Base-by-base conservation (phyloP, 208 protist genomes). In the Crithidia thermophila region DNA sequence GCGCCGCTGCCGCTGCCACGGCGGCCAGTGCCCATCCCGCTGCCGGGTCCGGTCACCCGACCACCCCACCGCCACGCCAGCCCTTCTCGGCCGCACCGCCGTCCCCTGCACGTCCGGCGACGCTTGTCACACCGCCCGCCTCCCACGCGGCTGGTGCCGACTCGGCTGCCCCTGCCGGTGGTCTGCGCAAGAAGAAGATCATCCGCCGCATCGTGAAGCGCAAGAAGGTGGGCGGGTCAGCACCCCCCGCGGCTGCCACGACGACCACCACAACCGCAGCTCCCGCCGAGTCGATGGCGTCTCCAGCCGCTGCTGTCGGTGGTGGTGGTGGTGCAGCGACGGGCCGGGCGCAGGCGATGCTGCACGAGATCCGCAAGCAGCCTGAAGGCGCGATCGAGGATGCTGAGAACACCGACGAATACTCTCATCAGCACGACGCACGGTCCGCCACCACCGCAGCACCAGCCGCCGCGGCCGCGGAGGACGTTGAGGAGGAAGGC, bases 161-260 rank as follows among this genome's bases (percentile, higher is more conserved):
- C 43, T 18, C n/a, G 18, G 10, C 43, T 14, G 16, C 18, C 13
- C 4, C 25, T 8, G 28, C 36, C 18, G 51, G 9, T 25, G 27
- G 21, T 0, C 4, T 59, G 10, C 39, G 28, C 6, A 75, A 67
- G 43, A 75, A 75, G 60, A 75, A 75, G 21, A 75, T 75, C 9
- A 75, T 75, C 20, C 68, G 68, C 20, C 68, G 68, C 21, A 67
- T 75, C 16, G 62, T 75, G 37, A 75, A 75, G 68, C 68, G 68
- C 43, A 67, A 62, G 52, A 67, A 67, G 37, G 10, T 25, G 6
- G 3, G 21, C n/a, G 20, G 45, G n/a, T 31, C 27, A 18, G 37
- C 43, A 7, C 7, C 21, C 11, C 0, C 21, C 25, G 58, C 42
- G 7, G n/a, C 28, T 14, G 21, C 31, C n/a, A n/a, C n/a, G n/a